Conservation (phyloP, 2,329 filamentous ascomycete genomes). For the Seiridium unicorne region DNA sequence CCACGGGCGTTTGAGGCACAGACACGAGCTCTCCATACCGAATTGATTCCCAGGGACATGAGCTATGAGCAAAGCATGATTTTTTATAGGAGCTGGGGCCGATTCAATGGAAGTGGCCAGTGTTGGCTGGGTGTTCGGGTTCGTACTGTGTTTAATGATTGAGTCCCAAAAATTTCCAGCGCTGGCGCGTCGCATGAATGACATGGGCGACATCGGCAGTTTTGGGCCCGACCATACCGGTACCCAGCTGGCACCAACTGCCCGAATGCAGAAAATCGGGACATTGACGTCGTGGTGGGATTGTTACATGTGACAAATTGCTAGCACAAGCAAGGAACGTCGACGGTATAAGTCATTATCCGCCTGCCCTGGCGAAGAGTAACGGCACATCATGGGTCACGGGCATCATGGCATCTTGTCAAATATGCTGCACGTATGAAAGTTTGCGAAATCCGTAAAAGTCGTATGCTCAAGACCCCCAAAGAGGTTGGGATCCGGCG, state of each 20-base stretch:
- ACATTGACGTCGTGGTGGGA: too few relatives aligned
- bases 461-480: constrained; percentile 12
- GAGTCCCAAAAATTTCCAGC: constrained; percentile 3
- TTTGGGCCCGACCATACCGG: background rate
- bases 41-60: constrained; percentile 30
- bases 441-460: constrained; percentile 16
- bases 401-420: background rate
- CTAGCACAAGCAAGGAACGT: too few relatives aligned
- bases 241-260: background rate
- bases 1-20: constrained; percentile 16
- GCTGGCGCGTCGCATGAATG: background rate
- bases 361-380: too few relatives aligned
- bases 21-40: constrained; percentile 26
- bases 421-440: constrained; percentile 19
- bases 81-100: background rate
- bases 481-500: constrained; percentile 12
- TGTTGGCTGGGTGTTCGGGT: background rate
- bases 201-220: background rate
- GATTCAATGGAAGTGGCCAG: constrained; percentile 7
- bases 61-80: constrained; percentile 26
- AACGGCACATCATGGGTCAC: too few relatives aligned
- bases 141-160: background rate
- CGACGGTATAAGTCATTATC: too few relatives aligned
- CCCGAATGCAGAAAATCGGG: background rate
- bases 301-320: too few relatives aligned